Conservation (phyloP, 441 rosid genomes). For the Pelargonium fulgidum region DNA sequence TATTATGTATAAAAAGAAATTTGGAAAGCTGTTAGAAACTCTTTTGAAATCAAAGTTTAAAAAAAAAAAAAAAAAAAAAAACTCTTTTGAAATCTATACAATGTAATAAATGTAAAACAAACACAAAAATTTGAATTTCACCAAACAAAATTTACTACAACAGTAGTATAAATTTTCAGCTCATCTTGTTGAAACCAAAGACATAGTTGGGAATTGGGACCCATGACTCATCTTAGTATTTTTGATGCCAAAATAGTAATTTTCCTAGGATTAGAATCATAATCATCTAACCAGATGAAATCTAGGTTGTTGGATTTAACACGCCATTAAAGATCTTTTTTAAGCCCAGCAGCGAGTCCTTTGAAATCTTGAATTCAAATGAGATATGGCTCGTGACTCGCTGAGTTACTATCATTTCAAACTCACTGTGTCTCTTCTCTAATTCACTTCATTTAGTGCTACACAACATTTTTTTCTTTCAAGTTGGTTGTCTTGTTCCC, state of each 20-base stretch:
- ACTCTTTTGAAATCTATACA: too few species aligned
- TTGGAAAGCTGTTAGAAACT: too few species aligned
- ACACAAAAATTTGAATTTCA: too few species aligned
- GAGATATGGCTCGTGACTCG: slow-evolving; percentile 4
- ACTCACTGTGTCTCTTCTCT: not conserved
- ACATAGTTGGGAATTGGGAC: too few species aligned
- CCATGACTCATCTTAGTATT: too few species aligned
- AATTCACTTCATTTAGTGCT: slow-evolving; percentile 18
- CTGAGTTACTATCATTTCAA: not conserved
- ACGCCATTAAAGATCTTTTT: not conserved
- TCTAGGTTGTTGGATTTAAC: not conserved
- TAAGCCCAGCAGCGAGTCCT: not conserved
- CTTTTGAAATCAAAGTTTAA: too few species aligned
- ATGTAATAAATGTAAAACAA: too few species aligned
- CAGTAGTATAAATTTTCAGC: too few species aligned
- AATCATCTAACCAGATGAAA: not conserved
- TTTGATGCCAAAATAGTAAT: not conserved
- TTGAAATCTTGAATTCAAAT: slow-evolving; percentile 1
- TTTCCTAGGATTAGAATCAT: not conserved
- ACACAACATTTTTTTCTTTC: slow-evolving; percentile 14
- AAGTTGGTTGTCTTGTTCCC: slow-evolving; percentile 15
- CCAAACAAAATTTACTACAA: too few species aligned
- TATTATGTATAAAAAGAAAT: too few species aligned
- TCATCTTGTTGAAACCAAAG: too few species aligned
- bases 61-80: too few species aligned